These are phyloP conservation scores for Aquilaria agallochum DNA, from an alignment of 441 rosid genomes.

Conservation along the genomic window DNA sequence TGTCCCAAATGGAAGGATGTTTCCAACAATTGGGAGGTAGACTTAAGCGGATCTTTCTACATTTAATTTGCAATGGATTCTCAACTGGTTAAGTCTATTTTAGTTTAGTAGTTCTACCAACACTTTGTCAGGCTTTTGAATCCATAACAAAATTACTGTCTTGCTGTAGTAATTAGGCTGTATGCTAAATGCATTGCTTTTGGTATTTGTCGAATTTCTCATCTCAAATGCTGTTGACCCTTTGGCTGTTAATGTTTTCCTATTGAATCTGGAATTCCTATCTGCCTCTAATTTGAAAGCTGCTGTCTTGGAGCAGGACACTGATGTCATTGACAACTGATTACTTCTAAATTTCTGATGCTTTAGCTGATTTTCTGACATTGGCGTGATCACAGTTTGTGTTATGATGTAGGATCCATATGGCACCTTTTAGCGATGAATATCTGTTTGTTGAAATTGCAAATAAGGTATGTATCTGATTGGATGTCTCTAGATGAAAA, in stretches of 20 bases:
- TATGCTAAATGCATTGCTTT: too few relatives aligned
- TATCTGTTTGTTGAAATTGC: conserved; percentile 91
- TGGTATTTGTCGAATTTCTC: too few relatives aligned
- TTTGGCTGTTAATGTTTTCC: not conserved
- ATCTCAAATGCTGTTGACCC: not conserved
- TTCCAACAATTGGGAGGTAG: conserved; percentile 87
- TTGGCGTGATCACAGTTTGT: conserved; percentile 16
- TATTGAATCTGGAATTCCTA: conserved; percentile 1
- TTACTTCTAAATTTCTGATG: not conserved
- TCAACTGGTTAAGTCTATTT: too few relatives aligned
- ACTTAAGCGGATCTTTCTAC: conserved; percentile 7
- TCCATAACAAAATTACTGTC: too few relatives aligned
- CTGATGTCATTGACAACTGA: not conserved
- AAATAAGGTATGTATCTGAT: conserved; percentile 67
- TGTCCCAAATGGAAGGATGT: conserved; percentile 81
- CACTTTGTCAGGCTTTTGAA: too few relatives aligned
- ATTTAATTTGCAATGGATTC: not conserved
- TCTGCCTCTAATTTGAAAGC: not conserved
- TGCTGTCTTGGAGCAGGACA: not conserved
- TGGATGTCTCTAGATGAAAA: conserved; percentile 2
- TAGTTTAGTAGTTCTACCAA: too few relatives aligned
- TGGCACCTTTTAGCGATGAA: conserved; percentile 98
- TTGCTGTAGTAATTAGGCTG: too few relatives aligned
- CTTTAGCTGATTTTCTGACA: conserved; percentile 12
- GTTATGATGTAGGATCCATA: conserved; percentile 74